Evolutionary conservation across 306 rosid species (phyloP).

Genomic region (Spatholobus suberectus): DNA sequence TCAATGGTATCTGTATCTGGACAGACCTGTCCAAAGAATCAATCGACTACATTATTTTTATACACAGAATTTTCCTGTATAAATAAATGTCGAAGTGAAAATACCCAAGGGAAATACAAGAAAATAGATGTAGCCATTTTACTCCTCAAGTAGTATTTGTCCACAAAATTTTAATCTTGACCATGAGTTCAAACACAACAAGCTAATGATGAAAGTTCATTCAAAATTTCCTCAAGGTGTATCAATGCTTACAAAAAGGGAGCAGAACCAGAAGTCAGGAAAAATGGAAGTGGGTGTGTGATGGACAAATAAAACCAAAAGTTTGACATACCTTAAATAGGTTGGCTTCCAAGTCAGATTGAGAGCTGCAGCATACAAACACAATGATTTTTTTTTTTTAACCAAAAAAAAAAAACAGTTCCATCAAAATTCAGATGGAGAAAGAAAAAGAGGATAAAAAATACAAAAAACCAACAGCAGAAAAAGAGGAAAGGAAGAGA

Average conservation of each 20-base stretch:
- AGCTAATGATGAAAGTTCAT: conserved; percentile 5
- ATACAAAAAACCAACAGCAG: not conserved
- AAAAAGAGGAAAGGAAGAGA: too few species aligned
- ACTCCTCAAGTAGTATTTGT: not conserved
- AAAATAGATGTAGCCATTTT: not conserved
- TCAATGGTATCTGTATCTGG: not conserved
- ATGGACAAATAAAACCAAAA: conserved; percentile 13
- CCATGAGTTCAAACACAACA: conserved; percentile 18
- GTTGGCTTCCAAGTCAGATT: conserved; percentile 87
- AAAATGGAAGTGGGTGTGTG: not conserved
- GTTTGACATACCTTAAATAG: conserved; percentile 76
- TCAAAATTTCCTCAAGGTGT: not conserved
- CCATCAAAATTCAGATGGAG: conserved; percentile 1
- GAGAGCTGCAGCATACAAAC: conserved; percentile 72
- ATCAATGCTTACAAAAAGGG: not conserved
- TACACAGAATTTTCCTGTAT: not conserved
- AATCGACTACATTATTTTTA: conserved; percentile 4
- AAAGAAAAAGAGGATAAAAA: not conserved
- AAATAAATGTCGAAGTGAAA: not conserved
- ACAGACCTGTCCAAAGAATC: not conserved
- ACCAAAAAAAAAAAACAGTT: not conserved
- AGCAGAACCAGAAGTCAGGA: too few species aligned
- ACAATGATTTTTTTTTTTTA: conserved; percentile 5
- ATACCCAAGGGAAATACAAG: not conserved
- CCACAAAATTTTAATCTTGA: not conserved